Evolutionary conservation across 805 yeast genomes (phyloP), one percentile per base, ranked within the genome.

Genomic region (Ascoidea rubescens): DNA sequence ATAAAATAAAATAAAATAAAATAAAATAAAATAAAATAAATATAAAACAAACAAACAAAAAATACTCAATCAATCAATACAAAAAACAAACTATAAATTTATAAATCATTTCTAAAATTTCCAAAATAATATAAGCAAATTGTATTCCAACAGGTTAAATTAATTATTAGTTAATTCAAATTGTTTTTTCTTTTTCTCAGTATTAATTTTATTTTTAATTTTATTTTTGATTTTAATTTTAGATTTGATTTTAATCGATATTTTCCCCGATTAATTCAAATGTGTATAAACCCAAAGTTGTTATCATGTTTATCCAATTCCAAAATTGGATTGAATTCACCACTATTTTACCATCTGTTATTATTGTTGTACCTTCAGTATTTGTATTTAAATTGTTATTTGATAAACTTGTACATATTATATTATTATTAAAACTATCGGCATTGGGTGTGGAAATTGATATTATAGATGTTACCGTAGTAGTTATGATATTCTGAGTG

Each of bases 261-360:
- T 45, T 42, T 46, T 64, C 68, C 21, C 67, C 64, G 17, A 80
- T 66, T 54, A 91, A 71, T 67, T 91, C 99, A 48, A 85, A 71
- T 33, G 84, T 81, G 66, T 91, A 91, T 31, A 93, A 71, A n/a
- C 80, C 70, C 53, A 93, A 69, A 8, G 95, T 85, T 51, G 84
- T 75, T 58, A 84, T 80, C 71, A 91, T 86, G 64, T 91, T 91
- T 54, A 87, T 78, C 98, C 98, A 91, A 60, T 90, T 87, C 98
- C 99, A 91, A 64, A 93, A 86, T 60, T 88, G 89, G 87, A 95
- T 85, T n/a, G 96, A 84, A 63, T 82, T 74, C 47, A 77, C 71
- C 51, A 67, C 57, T 3, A 71, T 54, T 47, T 57, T 63, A 17
- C 58, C 53, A 16, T 58, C 51, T 16, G 51, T 55, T 14, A 49